Evolutionary conservation across 2,329 filamentous ascomycete species (phyloP).

Genomic region (Neofusicoccum laricinum): DNA sequence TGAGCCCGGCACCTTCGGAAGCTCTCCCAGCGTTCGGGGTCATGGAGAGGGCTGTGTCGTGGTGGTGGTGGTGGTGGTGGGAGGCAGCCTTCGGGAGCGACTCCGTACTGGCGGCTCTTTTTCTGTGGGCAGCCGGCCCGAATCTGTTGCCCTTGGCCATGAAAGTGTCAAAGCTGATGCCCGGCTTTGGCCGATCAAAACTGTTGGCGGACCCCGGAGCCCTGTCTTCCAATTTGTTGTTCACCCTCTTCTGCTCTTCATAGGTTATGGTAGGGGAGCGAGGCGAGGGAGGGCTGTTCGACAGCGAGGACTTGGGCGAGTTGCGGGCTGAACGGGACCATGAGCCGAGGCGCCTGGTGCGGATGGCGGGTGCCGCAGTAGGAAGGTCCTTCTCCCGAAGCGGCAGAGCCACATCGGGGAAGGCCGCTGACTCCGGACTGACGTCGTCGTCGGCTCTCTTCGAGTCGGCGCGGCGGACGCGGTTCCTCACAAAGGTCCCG

Average conservation of each 20-base stretch:
- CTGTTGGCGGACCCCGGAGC: neutral
- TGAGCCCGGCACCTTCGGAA: slow-evolving; percentile 69
- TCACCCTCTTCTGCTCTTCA: slow-evolving; percentile 15
- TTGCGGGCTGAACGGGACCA: slow-evolving; percentile 36
- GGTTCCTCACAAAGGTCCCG: slow-evolving; percentile 32
- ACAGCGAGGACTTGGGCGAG: slow-evolving; percentile 36
- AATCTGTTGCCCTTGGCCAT: slow-evolving; percentile 9
- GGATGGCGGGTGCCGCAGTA: slow-evolving; percentile 3
- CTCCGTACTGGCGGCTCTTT: slow-evolving; percentile 36
- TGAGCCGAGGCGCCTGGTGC: slow-evolving; percentile 32
- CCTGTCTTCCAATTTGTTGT: neutral
- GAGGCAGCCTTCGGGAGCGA: slow-evolving; percentile 25
- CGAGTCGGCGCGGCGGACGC: slow-evolving; percentile 25
- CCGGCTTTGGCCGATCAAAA: neutral
- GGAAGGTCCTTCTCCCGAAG: neutral
- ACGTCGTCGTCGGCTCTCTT: neutral
- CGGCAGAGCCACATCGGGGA: neutral
- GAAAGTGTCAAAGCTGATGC: slow-evolving; percentile 2
- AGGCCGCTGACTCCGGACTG: neutral
- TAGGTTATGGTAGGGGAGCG: slow-evolving; percentile 35
- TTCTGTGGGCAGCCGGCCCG: slow-evolving; percentile 18
- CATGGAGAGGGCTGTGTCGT: slow-evolving; percentile 28
- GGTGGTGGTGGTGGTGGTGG: slow-evolving; percentile 21
- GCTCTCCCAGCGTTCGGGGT: slow-evolving; percentile 38
- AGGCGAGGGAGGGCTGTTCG: slow-evolving; percentile 36